phyloP scores from a whole-genome alignment of 345 rosid species.

The Euphorbia pulcherrima region DNA sequence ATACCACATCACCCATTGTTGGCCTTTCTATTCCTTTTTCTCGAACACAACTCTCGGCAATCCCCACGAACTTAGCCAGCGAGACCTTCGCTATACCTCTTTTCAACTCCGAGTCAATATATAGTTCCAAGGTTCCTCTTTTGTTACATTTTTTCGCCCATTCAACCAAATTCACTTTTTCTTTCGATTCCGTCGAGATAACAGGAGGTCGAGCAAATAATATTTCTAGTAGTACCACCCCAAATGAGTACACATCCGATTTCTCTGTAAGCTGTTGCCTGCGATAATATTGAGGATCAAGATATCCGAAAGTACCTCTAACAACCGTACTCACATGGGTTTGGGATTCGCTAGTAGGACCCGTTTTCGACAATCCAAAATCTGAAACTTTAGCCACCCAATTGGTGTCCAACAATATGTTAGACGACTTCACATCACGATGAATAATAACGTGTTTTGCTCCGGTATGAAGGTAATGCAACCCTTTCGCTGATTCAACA shows the following conservation, averaged over 20 bases:
- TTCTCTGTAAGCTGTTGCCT: conserved; percentile 48
- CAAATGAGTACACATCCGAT: too few relatives aligned
- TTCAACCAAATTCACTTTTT: conserved; percentile 30
- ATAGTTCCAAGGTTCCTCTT: conserved; percentile 28
- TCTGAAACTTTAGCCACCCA: conserved; percentile 54
- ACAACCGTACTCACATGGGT: conserved; percentile 41
- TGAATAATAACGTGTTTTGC: conserved; percentile 41
- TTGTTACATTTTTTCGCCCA: conserved; percentile 33
- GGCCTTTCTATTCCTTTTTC: conserved; percentile 22
- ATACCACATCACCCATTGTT: conserved; percentile 21
- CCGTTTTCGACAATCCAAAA: conserved; percentile 43
- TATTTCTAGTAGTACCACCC: conserved; percentile 52
- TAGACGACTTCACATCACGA: conserved; percentile 47
- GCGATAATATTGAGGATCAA: conserved; percentile 55
- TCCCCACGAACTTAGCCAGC: conserved; percentile 39
- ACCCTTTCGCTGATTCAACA: conserved; percentile 36
- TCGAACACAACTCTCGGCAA: conserved; percentile 35
- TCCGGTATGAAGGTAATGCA: too few relatives aligned
- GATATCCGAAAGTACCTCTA: conserved; percentile 47
- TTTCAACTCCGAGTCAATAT: conserved; percentile 34
- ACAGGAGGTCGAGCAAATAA: conserved; percentile 39
- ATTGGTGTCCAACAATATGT: conserved; percentile 44
- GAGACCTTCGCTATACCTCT: conserved; percentile 32
- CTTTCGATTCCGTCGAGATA: conserved; percentile 2
- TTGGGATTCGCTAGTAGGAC: conserved; percentile 30